Evolutionary conservation across 2,329 filamentous ascomycete genomes (phyloP).

Genomic region (Exophiala viscosa): DNA sequence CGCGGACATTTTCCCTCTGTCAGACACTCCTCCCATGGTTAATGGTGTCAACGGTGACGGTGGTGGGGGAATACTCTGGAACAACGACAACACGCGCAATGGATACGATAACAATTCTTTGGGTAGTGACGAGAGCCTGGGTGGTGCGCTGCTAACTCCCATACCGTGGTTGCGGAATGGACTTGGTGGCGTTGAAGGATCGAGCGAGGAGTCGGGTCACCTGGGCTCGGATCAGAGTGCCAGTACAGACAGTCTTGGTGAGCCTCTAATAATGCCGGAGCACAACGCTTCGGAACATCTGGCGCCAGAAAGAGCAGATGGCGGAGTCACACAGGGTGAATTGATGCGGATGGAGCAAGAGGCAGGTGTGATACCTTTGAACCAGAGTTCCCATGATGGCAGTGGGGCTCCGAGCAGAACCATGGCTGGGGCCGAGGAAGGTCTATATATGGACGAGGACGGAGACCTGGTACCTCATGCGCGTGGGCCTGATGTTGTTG

Average conservation of each 20-base stretch:
- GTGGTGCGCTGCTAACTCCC: constrained; percentile 85
- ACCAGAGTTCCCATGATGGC: constrained; percentile 39
- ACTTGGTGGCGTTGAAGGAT: constrained; percentile 31
- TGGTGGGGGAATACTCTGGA: constrained; percentile 35
- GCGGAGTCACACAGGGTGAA: constrained; percentile 75
- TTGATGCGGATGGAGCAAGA: constrained; percentile 81
- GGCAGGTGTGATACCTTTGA: constrained; percentile 70
- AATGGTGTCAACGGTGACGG: constrained; percentile 59
- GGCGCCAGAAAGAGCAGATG: constrained; percentile 37
- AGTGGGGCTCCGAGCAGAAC: constrained; percentile 28
- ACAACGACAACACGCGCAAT: constrained; percentile 28
- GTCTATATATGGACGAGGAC: constrained; percentile 43
- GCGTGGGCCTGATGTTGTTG: constrained; percentile 78
- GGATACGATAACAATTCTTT: constrained; percentile 40
- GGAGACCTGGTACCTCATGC: constrained; percentile 63
- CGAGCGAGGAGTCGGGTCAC: constrained; percentile 16
- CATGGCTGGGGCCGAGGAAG: constrained; percentile 34
- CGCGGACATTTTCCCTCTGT: constrained; percentile 76
- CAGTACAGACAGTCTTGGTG: constrained; percentile 17
- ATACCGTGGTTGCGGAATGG: constrained; percentile 74
- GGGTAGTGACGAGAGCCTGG: constrained; percentile 82
- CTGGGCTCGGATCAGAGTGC: constrained; percentile 13
- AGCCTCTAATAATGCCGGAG: constrained; percentile 14
- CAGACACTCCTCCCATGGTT: constrained; percentile 53
- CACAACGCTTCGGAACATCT: constrained; percentile 15